Conservation (phyloP, 306 rosid species). For the Ormosia emarginata region DNA sequence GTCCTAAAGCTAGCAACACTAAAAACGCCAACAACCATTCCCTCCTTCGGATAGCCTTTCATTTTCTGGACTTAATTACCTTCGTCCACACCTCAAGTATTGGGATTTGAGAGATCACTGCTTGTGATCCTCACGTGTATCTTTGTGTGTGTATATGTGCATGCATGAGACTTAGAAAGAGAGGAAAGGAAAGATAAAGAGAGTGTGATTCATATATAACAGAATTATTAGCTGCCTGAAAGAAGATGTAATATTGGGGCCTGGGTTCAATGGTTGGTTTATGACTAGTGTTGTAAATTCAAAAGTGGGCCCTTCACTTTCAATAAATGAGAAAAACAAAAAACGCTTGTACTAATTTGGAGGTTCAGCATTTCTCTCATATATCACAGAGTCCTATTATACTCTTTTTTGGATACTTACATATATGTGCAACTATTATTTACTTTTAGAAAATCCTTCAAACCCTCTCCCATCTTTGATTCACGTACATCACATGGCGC, state of each 20-base stretch:
- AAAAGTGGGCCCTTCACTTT: constrained; percentile 21
- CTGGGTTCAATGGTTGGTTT: not conserved
- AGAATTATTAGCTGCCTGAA: not conserved
- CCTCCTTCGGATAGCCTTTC: constrained; percentile 41
- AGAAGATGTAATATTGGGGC: not conserved
- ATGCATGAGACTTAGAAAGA: not conserved
- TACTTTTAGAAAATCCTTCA: not conserved
- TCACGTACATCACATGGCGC: not conserved
- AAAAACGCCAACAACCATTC: constrained; percentile 23
- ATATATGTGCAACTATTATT: not conserved
- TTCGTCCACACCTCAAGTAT: constrained; percentile 27
- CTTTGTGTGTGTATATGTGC: not conserved
- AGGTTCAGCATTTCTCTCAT: not conserved
- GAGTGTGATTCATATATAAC: not conserved
- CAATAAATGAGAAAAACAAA: constrained; percentile 10
- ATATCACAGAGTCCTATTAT: not conserved
- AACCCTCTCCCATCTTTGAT: not conserved
- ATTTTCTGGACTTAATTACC: constrained; percentile 43
- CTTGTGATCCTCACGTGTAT: constrained; percentile 36
- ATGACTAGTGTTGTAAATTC: constrained; percentile 4
- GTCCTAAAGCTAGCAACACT: constrained; percentile 18
- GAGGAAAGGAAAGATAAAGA: not conserved
- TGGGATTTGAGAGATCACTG: constrained; percentile 9
- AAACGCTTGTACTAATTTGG: not conserved
- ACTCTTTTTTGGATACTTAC: not conserved